Base-by-base conservation (phyloP, 2,329 filamentous ascomycete genomes). In the Chalaropsis thielavioides region DNA sequence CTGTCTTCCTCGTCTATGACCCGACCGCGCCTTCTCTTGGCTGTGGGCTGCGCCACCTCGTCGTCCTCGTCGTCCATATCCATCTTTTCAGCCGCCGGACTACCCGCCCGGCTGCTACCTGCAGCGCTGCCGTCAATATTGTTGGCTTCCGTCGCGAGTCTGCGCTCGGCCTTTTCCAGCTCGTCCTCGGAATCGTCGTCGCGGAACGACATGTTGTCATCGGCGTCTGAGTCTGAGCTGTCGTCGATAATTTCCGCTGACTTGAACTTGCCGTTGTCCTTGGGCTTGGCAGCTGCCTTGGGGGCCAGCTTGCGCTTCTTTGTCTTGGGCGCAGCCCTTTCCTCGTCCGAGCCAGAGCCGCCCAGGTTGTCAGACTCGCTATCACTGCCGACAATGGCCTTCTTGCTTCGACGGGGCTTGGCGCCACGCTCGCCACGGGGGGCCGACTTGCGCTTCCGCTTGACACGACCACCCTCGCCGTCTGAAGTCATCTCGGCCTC, bases 401-500 rank as follows among this genome's bases (percentile, higher is more conserved):
- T 88, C 80, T 84, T 86, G 35, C 64, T 59, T 13, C 70, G 66
- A n/a, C 35, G 49, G 2, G 60, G 69, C 8, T 80, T 72, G 71
- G 71, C 58, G 70, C 73, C 70, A 72, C 78, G 81, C 69, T 77
- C 77, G 51, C 74, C 73, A 73, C 77, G 71, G 0, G 75, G 71
- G 4, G 74, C 77, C 11, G 76, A 70, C 75, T 77, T 86, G 75
- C 87, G 89, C 79, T 91, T 92, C 67, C 89, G 82, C 78, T 89
- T 90, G 64, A 90, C 80, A 72, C 84, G 86, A 43, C 89, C 90
- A 2, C 89, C 92, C 75, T 95, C 90, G 41, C 80, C 82, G 72
- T 95, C 90, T 0, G 85, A 88, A 0, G 89, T 94, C 75, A 89
- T 81, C 71, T 96, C 91, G 2, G 89, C 90, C 60, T 88, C 87